These are phyloP conservation scores for Flaveria ramosissima DNA, from an alignment of 129 eudicot species.

Conservation along the genomic window DNA sequence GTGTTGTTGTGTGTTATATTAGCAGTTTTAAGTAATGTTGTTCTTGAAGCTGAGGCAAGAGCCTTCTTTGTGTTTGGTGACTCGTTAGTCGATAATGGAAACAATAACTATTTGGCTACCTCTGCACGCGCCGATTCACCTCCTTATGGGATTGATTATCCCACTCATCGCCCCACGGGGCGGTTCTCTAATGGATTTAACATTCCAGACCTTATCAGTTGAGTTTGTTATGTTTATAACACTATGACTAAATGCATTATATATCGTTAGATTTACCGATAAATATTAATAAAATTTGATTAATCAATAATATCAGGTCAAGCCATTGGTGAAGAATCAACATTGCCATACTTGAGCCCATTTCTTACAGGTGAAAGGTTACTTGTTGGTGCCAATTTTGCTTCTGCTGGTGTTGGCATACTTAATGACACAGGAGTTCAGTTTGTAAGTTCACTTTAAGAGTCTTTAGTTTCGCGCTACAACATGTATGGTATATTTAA, in stretches of 20 bases:
- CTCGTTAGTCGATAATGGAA: conserved; percentile 59
- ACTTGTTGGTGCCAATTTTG: conserved; percentile 70
- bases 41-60: conserved; percentile 37
- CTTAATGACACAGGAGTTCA: conserved; percentile 68
- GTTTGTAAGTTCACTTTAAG: conserved; percentile 44
- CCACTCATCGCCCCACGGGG: conserved; percentile 55
- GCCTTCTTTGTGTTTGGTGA: conserved; percentile 68
- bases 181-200: conserved; percentile 62
- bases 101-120: conserved; percentile 59
- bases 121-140: conserved; percentile 56
- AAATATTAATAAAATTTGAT: not conserved
- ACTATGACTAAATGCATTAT: not conserved
- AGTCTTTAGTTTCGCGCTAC: not conserved
- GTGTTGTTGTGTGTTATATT: conserved; percentile 15
- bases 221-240: conserved; percentile 23
- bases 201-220: conserved; percentile 64
- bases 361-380: conserved; percentile 46
- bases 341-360: conserved; percentile 63
- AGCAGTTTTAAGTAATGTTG: conserved; percentile 13
- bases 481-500: not conserved
- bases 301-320: conserved; percentile 39
- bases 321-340: conserved; percentile 47
- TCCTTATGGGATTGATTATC: conserved; percentile 59
- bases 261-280: not conserved
- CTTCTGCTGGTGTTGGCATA: conserved; percentile 66